Evolutionary conservation across 2,329 filamentous ascomycete genomes (phyloP).

Genomic region (Mollisia scopiformis): DNA sequence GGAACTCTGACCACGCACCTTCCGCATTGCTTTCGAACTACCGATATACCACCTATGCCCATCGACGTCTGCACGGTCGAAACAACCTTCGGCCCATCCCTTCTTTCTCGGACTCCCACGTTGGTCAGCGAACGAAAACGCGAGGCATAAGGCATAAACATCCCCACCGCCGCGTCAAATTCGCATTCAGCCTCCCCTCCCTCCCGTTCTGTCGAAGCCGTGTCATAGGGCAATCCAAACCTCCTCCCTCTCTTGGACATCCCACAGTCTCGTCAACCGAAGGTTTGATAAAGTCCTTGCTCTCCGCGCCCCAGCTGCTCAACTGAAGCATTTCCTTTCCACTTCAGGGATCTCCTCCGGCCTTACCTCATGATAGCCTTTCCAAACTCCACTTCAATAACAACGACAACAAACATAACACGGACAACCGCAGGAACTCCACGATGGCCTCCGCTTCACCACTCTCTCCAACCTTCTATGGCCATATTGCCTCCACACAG

Average conservation of each 20-base stretch:
- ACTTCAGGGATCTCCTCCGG: slow-evolving; percentile 21
- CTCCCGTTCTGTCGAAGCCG: slow-evolving; percentile 3
- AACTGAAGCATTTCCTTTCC: slow-evolving; percentile 20
- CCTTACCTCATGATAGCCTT: slow-evolving; percentile 22
- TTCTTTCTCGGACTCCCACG: slow-evolving; percentile 15
- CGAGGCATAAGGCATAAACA: slow-evolving; percentile 24
- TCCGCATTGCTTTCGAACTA: slow-evolving; percentile 21
- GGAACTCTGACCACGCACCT: slow-evolving; percentile 14
- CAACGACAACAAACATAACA: slow-evolving; percentile 7
- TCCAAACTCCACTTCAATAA: slow-evolving; percentile 7
- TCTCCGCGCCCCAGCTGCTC: slow-evolving; percentile 14
- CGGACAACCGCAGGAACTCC: too few species aligned
- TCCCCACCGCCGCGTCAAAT: slow-evolving; percentile 1
- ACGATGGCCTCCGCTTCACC: slow-evolving; percentile 26
- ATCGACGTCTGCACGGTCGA: slow-evolving; percentile 21
- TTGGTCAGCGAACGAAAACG: slow-evolving; percentile 10
- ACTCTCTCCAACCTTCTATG: slow-evolving; percentile 30
- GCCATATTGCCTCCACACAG: slow-evolving; percentile 32
- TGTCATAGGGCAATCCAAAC: slow-evolving; percentile 8
- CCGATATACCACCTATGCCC: slow-evolving; percentile 22
- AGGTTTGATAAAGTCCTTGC: slow-evolving; percentile 24
- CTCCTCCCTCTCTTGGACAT: slow-evolving; percentile 9
- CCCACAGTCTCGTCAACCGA: slow-evolving; percentile 16
- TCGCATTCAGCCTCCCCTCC: slow-evolving; percentile 8
- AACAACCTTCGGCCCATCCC: slow-evolving; percentile 23